Percentiles rank a stretch among this genome's conserved stretches.
These are phyloP conservation scores for Pseudocercospora fijiensis DNA, from an alignment of 2,329 filamentous ascomycete genomes.

Conservation along the genomic window DNA sequence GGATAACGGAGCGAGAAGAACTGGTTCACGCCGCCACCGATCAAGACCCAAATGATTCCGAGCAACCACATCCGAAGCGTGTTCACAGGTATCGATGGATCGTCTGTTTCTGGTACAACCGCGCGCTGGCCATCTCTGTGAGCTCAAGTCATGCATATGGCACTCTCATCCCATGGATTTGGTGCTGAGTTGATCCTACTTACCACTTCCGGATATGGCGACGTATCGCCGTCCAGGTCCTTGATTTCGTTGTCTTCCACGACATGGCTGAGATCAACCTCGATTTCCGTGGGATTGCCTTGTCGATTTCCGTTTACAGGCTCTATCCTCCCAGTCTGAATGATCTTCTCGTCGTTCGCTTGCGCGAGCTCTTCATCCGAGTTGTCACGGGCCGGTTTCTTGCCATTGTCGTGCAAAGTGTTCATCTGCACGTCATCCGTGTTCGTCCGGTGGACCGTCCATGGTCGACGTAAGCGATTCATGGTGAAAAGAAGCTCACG, in stretches of 20 bases:
- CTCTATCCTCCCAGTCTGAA: slow-evolving; percentile 16
- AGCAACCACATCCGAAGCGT: slow-evolving; percentile 54
- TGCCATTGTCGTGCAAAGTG: slow-evolving; percentile 24
- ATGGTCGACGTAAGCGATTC: slow-evolving; percentile 31
- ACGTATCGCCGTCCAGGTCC: slow-evolving; percentile 40
- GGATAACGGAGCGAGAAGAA: slow-evolving; percentile 91
- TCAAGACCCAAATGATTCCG: slow-evolving; percentile 47
- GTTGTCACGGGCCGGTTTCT: neutral
- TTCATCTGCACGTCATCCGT: slow-evolving; percentile 33
- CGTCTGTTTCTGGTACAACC: slow-evolving; percentile 64
- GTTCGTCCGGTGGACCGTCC: slow-evolving; percentile 28
- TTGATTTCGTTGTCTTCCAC: slow-evolving; percentile 49
- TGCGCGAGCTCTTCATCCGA: slow-evolving; percentile 18
- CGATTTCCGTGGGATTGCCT: slow-evolving; percentile 30
- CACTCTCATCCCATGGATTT: neutral
- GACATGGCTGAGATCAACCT: slow-evolving; percentile 40
- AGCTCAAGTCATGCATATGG: neutral
- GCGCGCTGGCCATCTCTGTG: slow-evolving; percentile 44
- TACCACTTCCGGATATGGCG: slow-evolving; percentile 60
- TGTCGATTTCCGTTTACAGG: slow-evolving; percentile 30
- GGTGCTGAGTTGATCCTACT: neutral
- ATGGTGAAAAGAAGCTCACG: slow-evolving; percentile 18
- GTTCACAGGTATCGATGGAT: slow-evolving; percentile 62
- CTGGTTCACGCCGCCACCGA: slow-evolving; percentile 58
- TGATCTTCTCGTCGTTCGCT: slow-evolving; percentile 20